Conservation (phyloP, 805 yeast species). For the Ogataea salicorniae region DNA sequence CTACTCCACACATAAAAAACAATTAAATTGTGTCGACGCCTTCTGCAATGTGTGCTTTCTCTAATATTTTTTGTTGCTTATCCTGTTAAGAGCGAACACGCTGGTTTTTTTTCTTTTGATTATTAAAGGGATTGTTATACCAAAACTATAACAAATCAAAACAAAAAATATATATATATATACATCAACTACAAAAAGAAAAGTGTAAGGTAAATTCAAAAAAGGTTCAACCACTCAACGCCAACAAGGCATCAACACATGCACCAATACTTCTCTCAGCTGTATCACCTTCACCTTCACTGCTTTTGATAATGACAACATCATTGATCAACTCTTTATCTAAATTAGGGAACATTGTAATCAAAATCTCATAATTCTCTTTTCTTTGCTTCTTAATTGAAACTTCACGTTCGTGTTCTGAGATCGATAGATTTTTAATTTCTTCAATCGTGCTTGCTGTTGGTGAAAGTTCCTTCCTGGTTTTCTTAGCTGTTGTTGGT, state of each 20-base stretch:
- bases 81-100: neutral
- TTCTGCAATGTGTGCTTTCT: too few relatives aligned
- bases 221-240: slow-evolving; percentile 16
- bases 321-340: slow-evolving; percentile 68
- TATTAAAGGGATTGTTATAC: too few relatives aligned
- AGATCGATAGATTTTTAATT: slow-evolving; percentile 27
- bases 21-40: too few relatives aligned
- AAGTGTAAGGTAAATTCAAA: slow-evolving; percentile 6
- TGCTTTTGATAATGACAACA: slow-evolving; percentile 56
- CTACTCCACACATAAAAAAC: too few relatives aligned
- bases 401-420: slow-evolving; percentile 28
- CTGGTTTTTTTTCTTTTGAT: neutral
- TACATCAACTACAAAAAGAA: neutral
- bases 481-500: neutral
- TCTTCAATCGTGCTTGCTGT: slow-evolving; percentile 2
- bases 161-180: too few relatives aligned
- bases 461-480: slow-evolving; percentile 17
- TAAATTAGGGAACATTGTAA: slow-evolving; percentile 70
- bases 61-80: neutral
- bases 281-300: slow-evolving; percentile 10
- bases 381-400: slow-evolving; percentile 39
- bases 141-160: neutral
- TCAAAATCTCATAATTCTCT: slow-evolving; percentile 44
- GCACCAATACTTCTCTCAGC: slow-evolving; percentile 50
- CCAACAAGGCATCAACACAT: slow-evolving; percentile 62